Conservation (phyloP, 192 early-diverging fungal species). For the Entomortierella chlamydospora region DNA sequence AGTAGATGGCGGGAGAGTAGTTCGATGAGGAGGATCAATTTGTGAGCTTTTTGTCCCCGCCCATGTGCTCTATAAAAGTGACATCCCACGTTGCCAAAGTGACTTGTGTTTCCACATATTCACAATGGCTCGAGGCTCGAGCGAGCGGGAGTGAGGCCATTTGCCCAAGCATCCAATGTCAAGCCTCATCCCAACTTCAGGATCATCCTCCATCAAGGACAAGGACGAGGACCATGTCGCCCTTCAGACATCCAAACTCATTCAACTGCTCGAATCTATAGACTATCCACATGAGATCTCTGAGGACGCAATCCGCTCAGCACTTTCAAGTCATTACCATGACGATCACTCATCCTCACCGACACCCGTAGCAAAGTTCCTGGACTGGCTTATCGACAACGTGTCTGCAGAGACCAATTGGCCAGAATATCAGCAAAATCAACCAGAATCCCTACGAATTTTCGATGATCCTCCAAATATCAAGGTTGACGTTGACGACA, state of each 20-base stretch:
- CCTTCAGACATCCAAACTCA: not conserved
- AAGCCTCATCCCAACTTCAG: not conserved
- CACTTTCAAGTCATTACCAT: slow-evolving; percentile 6
- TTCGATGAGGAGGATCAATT: no score
- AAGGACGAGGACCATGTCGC: slow-evolving; percentile 1
- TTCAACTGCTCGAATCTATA: slow-evolving; percentile 17
- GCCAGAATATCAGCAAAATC: slow-evolving; percentile 13
- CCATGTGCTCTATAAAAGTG: no score
- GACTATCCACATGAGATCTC: slow-evolving; percentile 32
- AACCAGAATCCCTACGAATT: not conserved
- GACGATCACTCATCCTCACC: not conserved
- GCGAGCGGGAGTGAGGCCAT: not conserved
- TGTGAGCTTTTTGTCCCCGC: no score
- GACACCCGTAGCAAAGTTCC: slow-evolving; percentile 7
- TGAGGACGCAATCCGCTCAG: not conserved
- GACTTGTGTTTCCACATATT: no score
- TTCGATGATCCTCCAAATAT: not conserved
- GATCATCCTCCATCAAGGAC: not conserved
- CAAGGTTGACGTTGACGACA: not conserved
- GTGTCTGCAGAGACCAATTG: slow-evolving; percentile 39
- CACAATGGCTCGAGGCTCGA: no score
- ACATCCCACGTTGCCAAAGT: no score
- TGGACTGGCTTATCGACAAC: slow-evolving; percentile 38
- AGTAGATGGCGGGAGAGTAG: no score
- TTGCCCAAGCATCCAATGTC: not conserved